Percentiles rank a stretch among this genome's conserved stretches.
phyloP scores from a whole-genome alignment of 1,139 yeast genomes.

The Taphrina pruni region DNA sequence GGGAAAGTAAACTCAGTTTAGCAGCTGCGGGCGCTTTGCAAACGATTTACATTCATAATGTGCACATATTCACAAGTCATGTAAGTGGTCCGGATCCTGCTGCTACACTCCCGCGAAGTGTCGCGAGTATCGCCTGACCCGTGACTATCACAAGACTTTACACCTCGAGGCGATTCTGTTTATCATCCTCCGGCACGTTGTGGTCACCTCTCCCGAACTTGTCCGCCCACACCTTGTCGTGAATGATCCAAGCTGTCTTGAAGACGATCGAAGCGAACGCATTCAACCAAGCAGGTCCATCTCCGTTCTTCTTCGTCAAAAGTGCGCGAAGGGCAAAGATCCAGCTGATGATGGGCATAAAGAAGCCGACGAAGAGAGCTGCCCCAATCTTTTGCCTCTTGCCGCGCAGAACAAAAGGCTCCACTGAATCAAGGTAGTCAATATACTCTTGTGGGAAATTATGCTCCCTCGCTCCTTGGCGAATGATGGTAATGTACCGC shows the following conservation, averaged over 20 bases:
- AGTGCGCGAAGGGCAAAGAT: slow-evolving; percentile 19
- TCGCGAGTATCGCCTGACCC: too few species aligned
- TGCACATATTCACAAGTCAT: too few species aligned
- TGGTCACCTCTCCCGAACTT: slow-evolving; percentile 37
- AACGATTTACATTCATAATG: too few species aligned
- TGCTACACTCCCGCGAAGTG: too few species aligned
- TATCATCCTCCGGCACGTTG: slow-evolving; percentile 7
- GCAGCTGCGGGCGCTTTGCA: too few species aligned
- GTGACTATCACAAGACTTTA: background rate
- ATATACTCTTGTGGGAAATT: slow-evolving; percentile 34
- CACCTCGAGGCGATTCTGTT: background rate
- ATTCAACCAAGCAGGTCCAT: slow-evolving; percentile 22
- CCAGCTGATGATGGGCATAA: slow-evolving; percentile 34
- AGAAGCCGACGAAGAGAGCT: slow-evolving; percentile 28
- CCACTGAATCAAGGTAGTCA: slow-evolving; percentile 31
- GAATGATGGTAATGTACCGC: slow-evolving; percentile 32
- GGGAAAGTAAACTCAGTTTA: background rate
- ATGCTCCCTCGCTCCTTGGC: slow-evolving; percentile 38
- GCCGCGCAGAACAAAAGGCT: slow-evolving; percentile 28
- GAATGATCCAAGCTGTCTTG: slow-evolving; percentile 25
- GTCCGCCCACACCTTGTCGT: slow-evolving; percentile 35
- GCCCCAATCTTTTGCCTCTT: slow-evolving; percentile 38
- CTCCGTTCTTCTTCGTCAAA: slow-evolving; percentile 7
- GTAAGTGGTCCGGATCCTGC: too few species aligned
- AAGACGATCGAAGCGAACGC: slow-evolving; percentile 17